A percentile compares a stretch with the other conserved stretches of the same genome.
Evolutionary conservation across 805 yeast genomes (phyloP).

Genomic region (Pichia membranifaciens): DNA sequence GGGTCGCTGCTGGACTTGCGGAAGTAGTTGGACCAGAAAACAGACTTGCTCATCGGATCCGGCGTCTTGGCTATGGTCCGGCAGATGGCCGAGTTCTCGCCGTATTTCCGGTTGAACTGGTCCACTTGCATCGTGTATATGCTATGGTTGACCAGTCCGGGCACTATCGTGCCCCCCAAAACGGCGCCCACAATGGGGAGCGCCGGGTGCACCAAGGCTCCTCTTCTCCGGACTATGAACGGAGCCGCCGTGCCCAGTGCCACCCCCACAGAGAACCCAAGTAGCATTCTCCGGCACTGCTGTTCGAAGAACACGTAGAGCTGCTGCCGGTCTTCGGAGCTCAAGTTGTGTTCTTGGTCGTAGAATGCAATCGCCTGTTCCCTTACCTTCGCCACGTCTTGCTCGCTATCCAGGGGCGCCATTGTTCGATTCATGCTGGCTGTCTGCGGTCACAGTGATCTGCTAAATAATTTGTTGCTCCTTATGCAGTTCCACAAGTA

Average conservation of each 20-base stretch:
- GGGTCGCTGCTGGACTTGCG: conserved; percentile 46
- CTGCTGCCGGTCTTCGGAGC: conserved; percentile 36
- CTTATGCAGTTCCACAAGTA: neutral
- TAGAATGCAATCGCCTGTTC: conserved; percentile 42
- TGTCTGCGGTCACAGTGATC: neutral
- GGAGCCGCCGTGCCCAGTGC: conserved; percentile 40
- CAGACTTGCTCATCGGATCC: conserved; percentile 23
- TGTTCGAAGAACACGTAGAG: conserved; percentile 35
- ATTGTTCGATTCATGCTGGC: neutral
- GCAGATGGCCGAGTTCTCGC: conserved; percentile 21
- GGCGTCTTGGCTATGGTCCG: conserved; percentile 23
- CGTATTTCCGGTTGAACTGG: conserved; percentile 23
- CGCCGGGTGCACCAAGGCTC: conserved; percentile 34
- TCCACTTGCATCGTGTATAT: conserved; percentile 31
- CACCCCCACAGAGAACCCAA: conserved; percentile 38
- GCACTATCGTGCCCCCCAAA: conserved; percentile 31
- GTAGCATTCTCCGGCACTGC: conserved; percentile 31
- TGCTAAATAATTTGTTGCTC: no score
- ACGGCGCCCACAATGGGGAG: conserved; percentile 39
- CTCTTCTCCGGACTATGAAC: conserved; percentile 33
- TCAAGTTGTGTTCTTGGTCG: conserved; percentile 41
- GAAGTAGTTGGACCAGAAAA: conserved; percentile 48
- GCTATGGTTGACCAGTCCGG: conserved; percentile 25
- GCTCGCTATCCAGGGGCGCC: conserved; percentile 10
- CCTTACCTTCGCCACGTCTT: conserved; percentile 32